phyloP scores from a whole-genome alignment of 805 yeast species.

The Candida tallmaniae region DNA sequence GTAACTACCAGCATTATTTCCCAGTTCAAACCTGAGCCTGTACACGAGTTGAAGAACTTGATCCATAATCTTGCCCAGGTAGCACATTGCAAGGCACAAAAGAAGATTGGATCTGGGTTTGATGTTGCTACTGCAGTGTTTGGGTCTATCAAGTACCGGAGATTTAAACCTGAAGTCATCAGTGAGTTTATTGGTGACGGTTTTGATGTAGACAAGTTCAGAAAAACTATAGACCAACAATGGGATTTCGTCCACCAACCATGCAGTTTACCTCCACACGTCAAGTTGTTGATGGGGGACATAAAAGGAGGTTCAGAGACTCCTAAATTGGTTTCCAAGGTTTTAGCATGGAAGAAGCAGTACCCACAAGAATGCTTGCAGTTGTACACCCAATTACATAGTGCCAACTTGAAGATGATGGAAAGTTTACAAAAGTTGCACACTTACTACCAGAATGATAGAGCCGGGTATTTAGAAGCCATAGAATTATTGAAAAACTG shows the following conservation, averaged over 20 bases:
- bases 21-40: constrained; percentile 26
- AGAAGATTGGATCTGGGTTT: constrained; percentile 94
- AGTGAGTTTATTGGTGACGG: constrained; percentile 26
- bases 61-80: constrained; percentile 85
- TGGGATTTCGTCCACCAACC: constrained; percentile 61
- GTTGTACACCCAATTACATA: constrained; percentile 54
- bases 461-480: constrained; percentile 30
- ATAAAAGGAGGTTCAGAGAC: constrained; percentile 91
- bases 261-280: constrained; percentile 62
- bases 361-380: constrained; percentile 46
- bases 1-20: constrained; percentile 66
- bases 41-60: constrained; percentile 5
- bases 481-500: constrained; percentile 11
- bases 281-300: constrained; percentile 86
- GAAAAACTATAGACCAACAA: constrained; percentile 35
- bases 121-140: constrained; percentile 94
- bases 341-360: constrained; percentile 61
- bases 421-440: constrained; percentile 41
- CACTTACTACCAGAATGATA: constrained; percentile 21
- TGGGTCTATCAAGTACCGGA: constrained; percentile 78
- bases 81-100: constrained; percentile 91
- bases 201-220: constrained; percentile 16
- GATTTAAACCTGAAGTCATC: constrained; percentile 62
- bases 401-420: constrained; percentile 56
- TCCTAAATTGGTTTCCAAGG: constrained; percentile 79